Evolutionary conservation across 1,139 yeast species (phyloP), one percentile per base, ranked within the genome.

Genomic region (Suhomyces anneliseae): DNA sequence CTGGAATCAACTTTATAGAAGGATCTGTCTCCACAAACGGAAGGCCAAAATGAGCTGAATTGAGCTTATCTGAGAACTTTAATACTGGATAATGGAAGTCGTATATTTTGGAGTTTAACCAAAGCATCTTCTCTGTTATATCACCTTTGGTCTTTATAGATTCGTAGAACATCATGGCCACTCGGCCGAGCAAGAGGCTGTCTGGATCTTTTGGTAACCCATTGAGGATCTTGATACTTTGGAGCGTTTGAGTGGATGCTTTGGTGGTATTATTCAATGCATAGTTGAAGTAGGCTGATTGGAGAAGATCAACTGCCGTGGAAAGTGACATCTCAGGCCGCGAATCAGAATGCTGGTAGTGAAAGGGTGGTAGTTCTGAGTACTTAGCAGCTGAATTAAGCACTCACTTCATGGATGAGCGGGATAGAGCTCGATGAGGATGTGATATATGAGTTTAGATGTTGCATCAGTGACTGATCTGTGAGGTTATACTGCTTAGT

Each of bases 51-150:
- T 49, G 43, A 12, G 32, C 27, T 2, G 71, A 62, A 27, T 50
- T 44, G 8, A 60, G 38, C 1, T 32, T 42, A 10, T 42, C 39
- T 7, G 57, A 50, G 48, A 68, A 62, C 1, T 51, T 41, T 2
- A 70, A 42, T 7, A 61, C 42, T 0, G 85, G 85, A 35, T 15
- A 48, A 24, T 45, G 44, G 8, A 43, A 37, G 7, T 58, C 61
- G 8, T 59, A 50, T 1, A 72, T 46, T 31, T 62, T 64, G 0
- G 83, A 78, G 31, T 76, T 66, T 3, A 77, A 51, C 86, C 85
- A 81, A 4, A 57, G 38, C 3, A 78, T 46, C 45, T 68, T 70
- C 7, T 65, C 64, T 15, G 61, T 56, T 12, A 24, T 58, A 36
- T 4, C 53, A 38, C 12, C 53, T n/a, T 15, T 47, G 45, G 6